Evolutionary conservation across 371 early-diverging fungal genomes (phyloP), one percentile per base, ranked within the genome.

Genomic region (Rhizopus stolonifer): DNA sequence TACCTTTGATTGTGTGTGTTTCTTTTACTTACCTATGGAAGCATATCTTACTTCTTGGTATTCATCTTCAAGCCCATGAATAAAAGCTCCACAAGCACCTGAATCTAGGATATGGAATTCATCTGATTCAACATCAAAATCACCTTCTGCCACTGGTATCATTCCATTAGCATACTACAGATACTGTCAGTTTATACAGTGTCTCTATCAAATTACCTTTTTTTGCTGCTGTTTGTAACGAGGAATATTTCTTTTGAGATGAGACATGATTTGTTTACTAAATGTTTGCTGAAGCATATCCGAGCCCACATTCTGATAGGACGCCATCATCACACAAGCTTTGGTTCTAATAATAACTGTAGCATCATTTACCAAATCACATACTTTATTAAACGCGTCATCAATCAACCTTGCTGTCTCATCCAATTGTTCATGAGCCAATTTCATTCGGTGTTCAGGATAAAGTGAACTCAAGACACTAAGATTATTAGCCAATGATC

Each of bases 41-140:
- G 93, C 90, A 56, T 83, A 80, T 38, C 95, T 79, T 32, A 96
- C 96, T 49, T 86, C 89, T 53, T 86, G 84, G 65, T 80, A 91
- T 62, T 95, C 93, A 62, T 96, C 96, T 60, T 96, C 96, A 15
- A 94, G 69, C 14, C 91, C 94, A 60, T 93, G 94, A 11, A 96
- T 86, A 72, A 96, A 94, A 0, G 93, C 93, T 18, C 96, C 96
- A 57, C 89, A 82, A 0, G 88, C 87, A 7, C 89, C 88, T 1
- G 90, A 81, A 54, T 86, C 86, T 51, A 88, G 59, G 2, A 89
- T 54, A 26, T 75, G 72, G 54, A 88, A 77, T 23, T 83, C 85
- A 21, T 83, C 81, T 1, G 86, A 75, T 21, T 80, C 77, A 1
- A 83, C 87, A 55, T 87, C 86, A 47, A 76, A 64, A 52, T 89